Evolutionary conservation across 1,284 basidiomycete species (phyloP).

Genomic region (Trametes versicolor): DNA sequence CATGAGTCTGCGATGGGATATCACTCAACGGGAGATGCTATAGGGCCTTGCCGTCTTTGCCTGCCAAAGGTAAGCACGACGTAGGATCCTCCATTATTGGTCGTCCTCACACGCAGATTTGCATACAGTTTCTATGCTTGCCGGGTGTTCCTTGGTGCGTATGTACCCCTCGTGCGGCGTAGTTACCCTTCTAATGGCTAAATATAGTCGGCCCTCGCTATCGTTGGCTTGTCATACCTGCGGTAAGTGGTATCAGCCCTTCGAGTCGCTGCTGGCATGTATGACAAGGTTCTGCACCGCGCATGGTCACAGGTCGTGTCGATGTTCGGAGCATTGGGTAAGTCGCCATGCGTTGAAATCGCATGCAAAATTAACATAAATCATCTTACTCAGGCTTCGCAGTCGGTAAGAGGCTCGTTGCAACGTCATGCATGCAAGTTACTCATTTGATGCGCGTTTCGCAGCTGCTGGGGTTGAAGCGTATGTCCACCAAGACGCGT

Average conservation of each 20-base stretch:
- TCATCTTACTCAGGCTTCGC: not conserved
- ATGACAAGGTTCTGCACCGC: not conserved
- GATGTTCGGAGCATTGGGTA: not conserved
- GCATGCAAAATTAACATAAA: not conserved
- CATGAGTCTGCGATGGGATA: no score
- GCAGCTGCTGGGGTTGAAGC: not conserved
- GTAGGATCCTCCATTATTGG: no score
- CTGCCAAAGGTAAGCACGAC: conserved; percentile 10
- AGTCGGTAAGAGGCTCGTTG: not conserved
- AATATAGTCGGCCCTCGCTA: conserved; percentile 7
- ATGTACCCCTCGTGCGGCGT: not conserved
- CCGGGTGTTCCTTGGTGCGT: conserved; percentile 9
- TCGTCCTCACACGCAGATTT: not conserved
- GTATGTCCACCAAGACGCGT: not conserved
- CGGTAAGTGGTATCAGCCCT: not conserved
- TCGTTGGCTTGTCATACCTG: conserved; percentile 13
- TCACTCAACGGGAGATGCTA: no score
- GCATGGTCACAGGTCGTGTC: no score
- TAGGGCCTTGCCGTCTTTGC: conserved; percentile 8
- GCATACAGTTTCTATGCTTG: conserved; percentile 6
- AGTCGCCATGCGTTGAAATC: not conserved
- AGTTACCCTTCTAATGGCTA: no score
- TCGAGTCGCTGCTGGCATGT: not conserved
- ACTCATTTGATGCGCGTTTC: not conserved
- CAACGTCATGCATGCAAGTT: no score